Evolutionary conservation across 2,329 filamentous ascomycete species (phyloP), one percentile per base, ranked within the genome.

Genomic region (Metarhizium anisopliae): DNA sequence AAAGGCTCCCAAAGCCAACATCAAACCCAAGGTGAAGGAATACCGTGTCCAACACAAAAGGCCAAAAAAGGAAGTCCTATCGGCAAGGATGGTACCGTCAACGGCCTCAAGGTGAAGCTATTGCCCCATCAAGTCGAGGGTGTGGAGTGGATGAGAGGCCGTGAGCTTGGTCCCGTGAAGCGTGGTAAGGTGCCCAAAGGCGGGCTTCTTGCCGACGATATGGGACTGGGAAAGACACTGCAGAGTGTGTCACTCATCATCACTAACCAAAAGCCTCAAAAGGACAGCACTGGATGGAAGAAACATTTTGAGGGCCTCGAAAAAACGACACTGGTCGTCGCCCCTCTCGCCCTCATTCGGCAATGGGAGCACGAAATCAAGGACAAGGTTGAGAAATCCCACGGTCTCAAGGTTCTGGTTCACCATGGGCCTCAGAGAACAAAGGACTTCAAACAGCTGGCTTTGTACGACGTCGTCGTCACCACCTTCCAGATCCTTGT

Each of bases 341-440:
- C 94, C 2, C 94, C 94, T 1, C 75, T 99, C 35, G 93, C 94
- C 6, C 77, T 99, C 49, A 97, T 99, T 73, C 89, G 94, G 63
- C 94, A 99, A 70, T 99, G 94, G 94, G 94, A 99, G 72, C 78
- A 85, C 1, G 94, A 99, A 70, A 90, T 99, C 66, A 87, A 87
- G 63, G 86, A 89, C 55, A 95, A 90, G 68, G 84, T 97, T 43
- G 75, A 81, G 49, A 75, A 77, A 40, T 80, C 81, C 3, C 88
- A 92, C 61, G 79, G 78, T 20, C 76, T 97, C 52, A 86, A 85
- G 60, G 91, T 97, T 4, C 86, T 87, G 58, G 87, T 99, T 2
- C 95, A 99, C 64, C 94, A 99, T 67, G 94, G 94, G 0, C 84
- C 91, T 1, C 85, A 86, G 59, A 84, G 94, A 13, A 90, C 90